Evolutionary conservation across 768 basidiomycete genomes (phyloP).

Genomic region (Agrocybe pediades): DNA sequence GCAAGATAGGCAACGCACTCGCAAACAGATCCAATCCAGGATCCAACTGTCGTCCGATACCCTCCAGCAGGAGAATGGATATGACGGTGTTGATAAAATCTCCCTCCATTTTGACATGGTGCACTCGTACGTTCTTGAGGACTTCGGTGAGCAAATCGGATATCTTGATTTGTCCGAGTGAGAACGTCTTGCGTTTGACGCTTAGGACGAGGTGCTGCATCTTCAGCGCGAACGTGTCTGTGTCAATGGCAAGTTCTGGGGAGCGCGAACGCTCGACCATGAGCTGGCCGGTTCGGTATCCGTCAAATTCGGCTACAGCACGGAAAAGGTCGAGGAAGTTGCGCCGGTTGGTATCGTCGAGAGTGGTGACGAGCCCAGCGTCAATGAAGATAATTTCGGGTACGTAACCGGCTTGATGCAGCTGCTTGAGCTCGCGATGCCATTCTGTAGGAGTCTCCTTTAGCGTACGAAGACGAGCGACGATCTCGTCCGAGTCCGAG

Average conservation of each 20-base stretch:
- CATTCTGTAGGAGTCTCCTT: slow-evolving; percentile 62
- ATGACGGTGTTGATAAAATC: slow-evolving; percentile 99
- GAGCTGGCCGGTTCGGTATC: slow-evolving; percentile 90
- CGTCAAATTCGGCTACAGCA: slow-evolving; percentile 95
- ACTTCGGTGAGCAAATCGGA: slow-evolving; percentile 92
- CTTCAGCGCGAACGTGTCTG: slow-evolving; percentile 95
- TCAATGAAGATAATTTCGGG: slow-evolving; percentile 98
- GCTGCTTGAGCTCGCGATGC: slow-evolving; percentile 63
- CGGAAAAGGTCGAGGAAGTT: slow-evolving; percentile 98
- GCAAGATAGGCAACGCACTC: slow-evolving; percentile 89
- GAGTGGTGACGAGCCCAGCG: slow-evolving; percentile 90
- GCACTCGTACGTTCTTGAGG: slow-evolving; percentile 78
- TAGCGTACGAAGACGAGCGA: slow-evolving; percentile 69
- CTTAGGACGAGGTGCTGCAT: slow-evolving; percentile 95
- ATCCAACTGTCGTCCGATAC: slow-evolving; percentile 93
- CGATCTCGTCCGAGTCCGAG: slow-evolving; percentile 62
- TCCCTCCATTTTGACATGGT: slow-evolving; percentile 98
- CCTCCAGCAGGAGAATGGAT: slow-evolving; percentile 89
- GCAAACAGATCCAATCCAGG: slow-evolving; percentile 93
- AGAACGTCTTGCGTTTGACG: slow-evolving; percentile 97
- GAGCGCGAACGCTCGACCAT: slow-evolving; percentile 95
- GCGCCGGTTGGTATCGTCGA: slow-evolving; percentile 76
- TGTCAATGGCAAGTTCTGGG: slow-evolving; percentile 87
- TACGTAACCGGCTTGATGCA: slow-evolving; percentile 75
- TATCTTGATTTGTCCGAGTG: slow-evolving; percentile 95